phyloP scores from a whole-genome alignment of 2,329 filamentous ascomycete genomes.

The Achaetomium macrosporum region DNA sequence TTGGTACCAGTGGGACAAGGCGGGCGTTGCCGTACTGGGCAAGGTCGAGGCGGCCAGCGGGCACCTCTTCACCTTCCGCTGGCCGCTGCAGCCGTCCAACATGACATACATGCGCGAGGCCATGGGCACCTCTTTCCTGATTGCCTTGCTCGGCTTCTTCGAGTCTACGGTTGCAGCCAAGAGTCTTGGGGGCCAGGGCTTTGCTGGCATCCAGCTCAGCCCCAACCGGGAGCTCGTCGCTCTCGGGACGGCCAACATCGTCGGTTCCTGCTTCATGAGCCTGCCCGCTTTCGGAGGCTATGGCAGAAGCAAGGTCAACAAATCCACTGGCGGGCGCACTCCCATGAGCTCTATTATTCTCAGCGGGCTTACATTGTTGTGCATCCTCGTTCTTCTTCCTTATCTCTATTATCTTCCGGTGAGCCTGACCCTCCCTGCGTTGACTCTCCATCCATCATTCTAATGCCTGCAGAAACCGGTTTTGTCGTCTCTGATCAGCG shows the following conservation, averaged over 20 bases:
- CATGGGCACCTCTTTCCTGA: constrained; percentile 87
- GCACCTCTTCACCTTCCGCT: constrained; percentile 72
- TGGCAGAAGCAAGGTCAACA: constrained; percentile 91
- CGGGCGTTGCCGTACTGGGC: constrained; percentile 79
- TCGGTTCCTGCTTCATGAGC: constrained; percentile 86
- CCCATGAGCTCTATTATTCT: constrained; percentile 91
- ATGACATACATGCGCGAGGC: constrained; percentile 79
- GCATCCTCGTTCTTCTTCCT: constrained; percentile 74
- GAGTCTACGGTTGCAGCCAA: constrained; percentile 96
- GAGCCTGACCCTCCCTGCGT: constrained; percentile 32
- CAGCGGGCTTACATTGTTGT: constrained; percentile 73
- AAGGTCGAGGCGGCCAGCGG: constrained; percentile 68
- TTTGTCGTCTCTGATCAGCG: constrained; percentile 86
- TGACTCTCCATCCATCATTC: not conserved
- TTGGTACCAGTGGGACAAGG: constrained; percentile 67
- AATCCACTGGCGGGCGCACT: constrained; percentile 82
- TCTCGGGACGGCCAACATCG: constrained; percentile 81
- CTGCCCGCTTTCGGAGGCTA: constrained; percentile 95
- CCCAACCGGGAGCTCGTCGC: constrained; percentile 92
- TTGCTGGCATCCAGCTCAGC: constrained; percentile 76
- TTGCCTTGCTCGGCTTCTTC: constrained; percentile 95
- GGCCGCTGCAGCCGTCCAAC: constrained; percentile 72
- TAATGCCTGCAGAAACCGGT: constrained; percentile 69
- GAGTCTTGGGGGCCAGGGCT: constrained; percentile 67
- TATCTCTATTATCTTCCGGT: constrained; percentile 96